phyloP scores from a whole-genome alignment of 169 alveolate species.

The Plasmodium inui region DNA sequence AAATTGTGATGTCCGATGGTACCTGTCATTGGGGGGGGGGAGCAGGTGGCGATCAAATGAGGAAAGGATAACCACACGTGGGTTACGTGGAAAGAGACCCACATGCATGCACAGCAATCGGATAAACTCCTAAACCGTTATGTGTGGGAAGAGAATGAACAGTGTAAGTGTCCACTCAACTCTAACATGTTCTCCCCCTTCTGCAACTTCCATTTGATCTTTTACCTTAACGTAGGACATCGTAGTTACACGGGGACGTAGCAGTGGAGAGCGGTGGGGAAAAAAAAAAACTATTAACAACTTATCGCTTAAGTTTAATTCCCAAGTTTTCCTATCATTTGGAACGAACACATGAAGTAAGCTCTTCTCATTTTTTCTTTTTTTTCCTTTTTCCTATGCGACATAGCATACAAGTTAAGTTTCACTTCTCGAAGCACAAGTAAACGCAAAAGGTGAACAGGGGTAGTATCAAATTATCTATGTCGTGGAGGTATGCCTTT shows the following conservation, averaged over 20 bases:
- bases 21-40: background rate
- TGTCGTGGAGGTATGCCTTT: slow-evolving; percentile 56
- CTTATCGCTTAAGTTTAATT: background rate
- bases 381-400: background rate
- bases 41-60: background rate
- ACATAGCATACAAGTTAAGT: background rate
- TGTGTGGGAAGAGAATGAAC: background rate
- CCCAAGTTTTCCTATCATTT: slow-evolving; percentile 2
- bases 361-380: background rate
- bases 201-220: background rate
- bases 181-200: background rate
- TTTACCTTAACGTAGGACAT: slow-evolving; percentile 23
- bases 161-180: background rate
- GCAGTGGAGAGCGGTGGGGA: background rate
- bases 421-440: slow-evolving; percentile 43
- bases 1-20: slow-evolving; percentile 62
- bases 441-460: slow-evolving; percentile 49
- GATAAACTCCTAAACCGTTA: background rate
- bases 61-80: background rate
- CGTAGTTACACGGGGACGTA: background rate
- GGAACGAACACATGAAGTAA: background rate
- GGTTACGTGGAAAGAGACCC: background rate
- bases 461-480: slow-evolving; percentile 55
- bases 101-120: background rate
- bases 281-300: background rate